Conservation (phyloP, 2,329 filamentous ascomycete genomes). For the Scorias spongiosa region DNA sequence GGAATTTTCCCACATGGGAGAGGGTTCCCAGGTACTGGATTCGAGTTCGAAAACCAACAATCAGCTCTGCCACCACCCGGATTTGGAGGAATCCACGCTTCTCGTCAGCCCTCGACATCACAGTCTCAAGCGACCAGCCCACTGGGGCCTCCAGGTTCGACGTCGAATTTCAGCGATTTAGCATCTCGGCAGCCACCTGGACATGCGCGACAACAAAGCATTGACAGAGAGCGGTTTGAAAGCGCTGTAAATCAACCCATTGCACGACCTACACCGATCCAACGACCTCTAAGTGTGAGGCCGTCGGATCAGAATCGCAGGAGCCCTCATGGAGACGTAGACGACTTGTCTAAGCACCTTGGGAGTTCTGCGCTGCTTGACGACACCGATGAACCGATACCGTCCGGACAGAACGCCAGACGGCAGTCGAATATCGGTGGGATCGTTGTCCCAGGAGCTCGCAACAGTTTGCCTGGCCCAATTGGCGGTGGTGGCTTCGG, state of each 20-base stretch:
- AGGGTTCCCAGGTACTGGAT: constrained; percentile 19
- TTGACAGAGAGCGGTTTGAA: constrained; percentile 45
- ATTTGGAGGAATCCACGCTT: constrained; percentile 31
- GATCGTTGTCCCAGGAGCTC: constrained; percentile 10
- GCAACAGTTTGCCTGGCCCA: constrained; percentile 14
- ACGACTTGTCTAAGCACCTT: constrained; percentile 43
- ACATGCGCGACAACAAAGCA: constrained; percentile 65
- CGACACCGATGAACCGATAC: constrained; percentile 50
- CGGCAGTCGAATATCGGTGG: constrained; percentile 21
- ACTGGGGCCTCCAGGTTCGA: constrained; percentile 15
- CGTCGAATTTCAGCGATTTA: constrained; percentile 16
- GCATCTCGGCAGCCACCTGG: constrained; percentile 22
- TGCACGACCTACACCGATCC: constrained; percentile 61
- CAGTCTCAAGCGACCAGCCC: constrained; percentile 11
- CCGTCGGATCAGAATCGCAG: constrained; percentile 33
- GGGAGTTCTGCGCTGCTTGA: constrained; percentile 80
- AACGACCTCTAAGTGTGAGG: constrained; percentile 61
- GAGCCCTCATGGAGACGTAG: constrained; percentile 37
- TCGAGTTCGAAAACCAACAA: constrained; percentile 33
- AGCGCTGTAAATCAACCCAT: constrained; percentile 54
- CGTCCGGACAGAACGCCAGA: constrained; percentile 25
- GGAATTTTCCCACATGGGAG: constrained; percentile 36
- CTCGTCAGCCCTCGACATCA: constrained; percentile 10
- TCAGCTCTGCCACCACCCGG: constrained; percentile 30
- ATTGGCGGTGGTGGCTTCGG: constrained; percentile 17